Base-by-base conservation (phyloP, 75 land plant species). In the Picea glauca region DNA sequence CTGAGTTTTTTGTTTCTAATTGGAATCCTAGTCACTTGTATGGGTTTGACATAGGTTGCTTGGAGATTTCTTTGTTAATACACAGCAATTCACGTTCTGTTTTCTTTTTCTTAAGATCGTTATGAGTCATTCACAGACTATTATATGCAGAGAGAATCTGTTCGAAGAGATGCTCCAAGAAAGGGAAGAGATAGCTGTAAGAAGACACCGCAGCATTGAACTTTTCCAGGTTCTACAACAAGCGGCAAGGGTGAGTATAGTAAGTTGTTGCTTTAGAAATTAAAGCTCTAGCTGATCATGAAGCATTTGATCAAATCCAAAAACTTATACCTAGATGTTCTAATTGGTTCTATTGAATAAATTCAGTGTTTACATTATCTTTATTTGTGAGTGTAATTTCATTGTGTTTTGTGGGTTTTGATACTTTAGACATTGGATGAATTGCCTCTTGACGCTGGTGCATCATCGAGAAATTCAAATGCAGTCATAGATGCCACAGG, bases 101-200 rank as follows among this genome's bases (percentile, higher is more conserved):
- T 50, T 40, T 40, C 43, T 4, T 40, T 46, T 50, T 50, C 56
- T 50, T 50, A 50, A 50, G 56, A 50, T 50, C 9, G 56, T 20
- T 18, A 43, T 2, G 20, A 43, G 17, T 43, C 74, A 70, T 21
- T 70, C 11, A 35, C 23, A 43, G 11, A 70, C n/a, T 70, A 8
- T 70, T 4, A 70, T 14, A 12, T 81, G 61, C 86, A 98, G 99
- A 68, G 96, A 97, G 40, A 87, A 86, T 72, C 83, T 95, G 20
- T 93, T 95, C 80, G 96, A 97, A 56, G 98, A 95, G 79, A 88
- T 97, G 90, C 90, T 97, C 43, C 92, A 88, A 78, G 99, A 97
- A 79, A 91, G 88, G n/a, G 96, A 88, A 56, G 98, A 95, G 18
- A 80, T 97, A 59, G 90, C 91, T 14, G 80, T 75, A 43, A 95